Evolutionary conservation across 2,329 filamentous ascomycete species (phyloP).

Genomic region (Orbilia blumenaviensis): DNA sequence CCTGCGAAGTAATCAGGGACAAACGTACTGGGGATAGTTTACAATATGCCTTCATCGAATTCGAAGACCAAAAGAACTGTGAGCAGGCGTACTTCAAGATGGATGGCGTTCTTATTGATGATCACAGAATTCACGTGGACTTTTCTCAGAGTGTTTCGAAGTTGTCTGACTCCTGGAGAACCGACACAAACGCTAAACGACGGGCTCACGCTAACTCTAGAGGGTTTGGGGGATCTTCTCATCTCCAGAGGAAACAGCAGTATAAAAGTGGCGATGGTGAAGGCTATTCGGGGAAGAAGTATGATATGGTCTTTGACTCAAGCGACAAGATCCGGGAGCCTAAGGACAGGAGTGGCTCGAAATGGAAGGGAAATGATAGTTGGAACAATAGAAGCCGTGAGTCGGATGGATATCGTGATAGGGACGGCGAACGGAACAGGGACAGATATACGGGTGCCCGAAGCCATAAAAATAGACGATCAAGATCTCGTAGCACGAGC

Average conservation of each 20-base stretch:
- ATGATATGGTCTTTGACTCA: conserved; percentile 83
- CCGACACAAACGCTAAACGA: conserved; percentile 83
- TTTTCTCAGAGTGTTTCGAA: conserved; percentile 94
- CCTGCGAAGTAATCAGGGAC: conserved; percentile 95
- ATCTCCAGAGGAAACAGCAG: conserved; percentile 87
- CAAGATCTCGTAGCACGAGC: conserved; percentile 39
- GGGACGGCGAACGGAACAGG: conserved; percentile 59
- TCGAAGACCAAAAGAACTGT: conserved; percentile 88
- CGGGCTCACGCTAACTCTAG: conserved; percentile 68
- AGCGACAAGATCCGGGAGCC: conserved; percentile 70
- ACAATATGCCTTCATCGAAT: conserved; percentile 98
- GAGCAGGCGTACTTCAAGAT: conserved; percentile 98
- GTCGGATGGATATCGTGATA: conserved; percentile 59
- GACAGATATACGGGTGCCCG: conserved; percentile 1
- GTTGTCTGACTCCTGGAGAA: conserved; percentile 88
- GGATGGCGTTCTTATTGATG: conserved; percentile 96
- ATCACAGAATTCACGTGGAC: conserved; percentile 96
- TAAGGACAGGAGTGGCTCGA: conserved; percentile 59
- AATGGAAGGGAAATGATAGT: conserved; percentile 59
- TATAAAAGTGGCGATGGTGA: conserved; percentile 75
- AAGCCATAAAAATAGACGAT: conserved; percentile 5
- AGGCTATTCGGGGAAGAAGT: conserved; percentile 62
- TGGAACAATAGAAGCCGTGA: conserved; percentile 61
- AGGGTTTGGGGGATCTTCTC: conserved; percentile 89
- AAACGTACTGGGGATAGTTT: conserved; percentile 92